A percentile compares a stretch with the other conserved stretches of the same genome.
These are phyloP conservation scores for Cladophialophora yegresii DNA, from an alignment of 2,329 filamentous ascomycete genomes.

Conservation along the genomic window DNA sequence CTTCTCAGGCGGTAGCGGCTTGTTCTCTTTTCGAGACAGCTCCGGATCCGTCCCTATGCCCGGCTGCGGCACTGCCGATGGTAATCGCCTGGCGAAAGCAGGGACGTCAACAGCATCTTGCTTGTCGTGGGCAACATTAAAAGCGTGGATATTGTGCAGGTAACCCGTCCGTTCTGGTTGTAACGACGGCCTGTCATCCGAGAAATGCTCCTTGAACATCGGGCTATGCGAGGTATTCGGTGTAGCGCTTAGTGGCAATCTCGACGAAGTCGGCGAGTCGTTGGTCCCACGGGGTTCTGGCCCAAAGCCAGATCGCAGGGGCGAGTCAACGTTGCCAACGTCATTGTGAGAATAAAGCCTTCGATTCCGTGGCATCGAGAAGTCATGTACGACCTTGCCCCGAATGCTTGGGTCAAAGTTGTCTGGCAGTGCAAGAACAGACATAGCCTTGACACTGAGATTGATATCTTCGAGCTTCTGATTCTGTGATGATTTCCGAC, in stretches of 20 bases:
- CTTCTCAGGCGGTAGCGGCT: constrained; percentile 16
- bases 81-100: constrained; percentile 49
- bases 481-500: constrained; percentile 57
- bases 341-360: constrained; percentile 42
- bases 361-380: constrained; percentile 60
- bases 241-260: constrained; percentile 13
- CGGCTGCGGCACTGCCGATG: constrained; percentile 36
- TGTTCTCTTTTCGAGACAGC: constrained; percentile 13
- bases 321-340: constrained; percentile 25
- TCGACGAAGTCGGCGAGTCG: constrained; percentile 13
- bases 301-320: constrained; percentile 20
- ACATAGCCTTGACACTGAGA: constrained; percentile 51
- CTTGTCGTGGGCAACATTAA: constrained; percentile 38
- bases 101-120: constrained; percentile 43
- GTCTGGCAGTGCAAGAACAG: constrained; percentile 56
- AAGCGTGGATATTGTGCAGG: constrained; percentile 46
- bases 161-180: constrained; percentile 49
- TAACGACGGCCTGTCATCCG: constrained; percentile 49
- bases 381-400: constrained; percentile 65
- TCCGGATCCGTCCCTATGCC: not conserved
- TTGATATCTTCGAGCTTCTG: constrained; percentile 55
- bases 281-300: constrained; percentile 13
- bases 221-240: constrained; percentile 52
- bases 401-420: constrained; percentile 65
- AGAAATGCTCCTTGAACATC: constrained; percentile 63